Base-by-base conservation (phyloP, 768 basidiomycete species). In the Suillus plorans region DNA sequence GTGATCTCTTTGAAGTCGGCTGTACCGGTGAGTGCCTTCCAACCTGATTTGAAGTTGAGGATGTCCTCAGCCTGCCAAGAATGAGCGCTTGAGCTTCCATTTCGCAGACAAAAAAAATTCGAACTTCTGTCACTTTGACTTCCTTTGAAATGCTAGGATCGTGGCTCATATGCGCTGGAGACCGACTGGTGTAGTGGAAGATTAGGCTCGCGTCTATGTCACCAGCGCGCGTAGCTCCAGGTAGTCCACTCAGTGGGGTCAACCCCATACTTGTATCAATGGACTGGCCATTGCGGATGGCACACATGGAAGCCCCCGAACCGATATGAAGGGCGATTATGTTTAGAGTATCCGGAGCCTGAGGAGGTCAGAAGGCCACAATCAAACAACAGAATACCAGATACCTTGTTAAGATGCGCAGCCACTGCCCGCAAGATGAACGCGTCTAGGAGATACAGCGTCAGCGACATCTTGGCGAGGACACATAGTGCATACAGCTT, bases 241-340 rank as follows among this genome's bases (percentile, higher is more conserved):
- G 94, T 0, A 97, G 80, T 2, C 94, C 94, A 62, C 87, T 87
- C n/a, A 95, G 76, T 4, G 94, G 95, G 1, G 95, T 95, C 44
- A 97, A 84, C 4, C 94, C 95, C 95, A 97, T 97, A 44, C 86
- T 89, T 1, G 94, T 96, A 75, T 97, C 93, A 67, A 89, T 81
- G 25, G 91, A 92, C 65, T 83, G 78, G 25, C 95, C 95, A 45
- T 80, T 72, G 58, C 82, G 81, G 73, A 97, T 89, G 20, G 87
- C 87, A 74, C 93, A 95, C 16, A 84, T 86, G 16, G 90, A 93
- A 0, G 94, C 95, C 16, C 95, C 95, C n/a, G 92, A 92, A 5
- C 95, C 95, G 63, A 97, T 85, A 74, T 97, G 95, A 37, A 94
- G 81, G 18, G 93, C 82, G 64, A 97, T 93, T 60, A 96, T 81